These are phyloP conservation scores for Excoecaria agallocha DNA, from an alignment of 345 rosid genomes.

Conservation along the genomic window DNA sequence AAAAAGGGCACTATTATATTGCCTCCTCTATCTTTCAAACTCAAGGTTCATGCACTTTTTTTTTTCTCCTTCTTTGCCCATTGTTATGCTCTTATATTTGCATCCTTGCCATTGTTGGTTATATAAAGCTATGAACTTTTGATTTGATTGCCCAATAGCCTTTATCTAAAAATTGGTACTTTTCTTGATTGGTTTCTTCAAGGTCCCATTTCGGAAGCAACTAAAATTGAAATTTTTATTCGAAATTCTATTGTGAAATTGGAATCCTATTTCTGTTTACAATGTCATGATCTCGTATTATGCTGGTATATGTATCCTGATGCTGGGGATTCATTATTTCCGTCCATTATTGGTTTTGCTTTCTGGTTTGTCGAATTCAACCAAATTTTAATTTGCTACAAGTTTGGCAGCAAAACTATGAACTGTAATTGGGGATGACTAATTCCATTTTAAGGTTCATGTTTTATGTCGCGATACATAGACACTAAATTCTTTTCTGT, in stretches of 20 bases:
- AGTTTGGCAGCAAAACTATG: background rate
- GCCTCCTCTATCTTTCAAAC: constrained; percentile 96
- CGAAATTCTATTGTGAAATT: background rate
- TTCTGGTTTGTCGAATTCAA: constrained; percentile 2
- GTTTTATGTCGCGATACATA: background rate
- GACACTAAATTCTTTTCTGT: background rate
- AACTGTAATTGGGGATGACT: background rate
- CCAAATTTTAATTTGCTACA: constrained; percentile 1
- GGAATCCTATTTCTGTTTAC: background rate
- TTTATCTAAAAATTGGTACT: background rate
- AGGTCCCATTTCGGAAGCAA: too few species aligned
- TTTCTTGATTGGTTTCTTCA: background rate
- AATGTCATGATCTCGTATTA: too few species aligned
- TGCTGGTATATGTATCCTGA: background rate
- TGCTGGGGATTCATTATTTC: background rate
- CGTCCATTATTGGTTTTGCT: background rate
- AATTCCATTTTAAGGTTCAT: background rate
- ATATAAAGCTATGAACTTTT: background rate
- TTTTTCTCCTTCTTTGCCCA: too few species aligned
- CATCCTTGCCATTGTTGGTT: background rate
- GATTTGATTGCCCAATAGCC: background rate
- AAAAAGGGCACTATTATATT: constrained; percentile 95
- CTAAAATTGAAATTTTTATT: background rate
- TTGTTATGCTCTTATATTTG: background rate
- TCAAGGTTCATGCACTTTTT: constrained; percentile 49